A percentile compares a stretch with the other conserved stretches of the same genome.
phyloP scores from a whole-genome alignment of 164 flowering plant species.

The Saururus chinensis region DNA sequence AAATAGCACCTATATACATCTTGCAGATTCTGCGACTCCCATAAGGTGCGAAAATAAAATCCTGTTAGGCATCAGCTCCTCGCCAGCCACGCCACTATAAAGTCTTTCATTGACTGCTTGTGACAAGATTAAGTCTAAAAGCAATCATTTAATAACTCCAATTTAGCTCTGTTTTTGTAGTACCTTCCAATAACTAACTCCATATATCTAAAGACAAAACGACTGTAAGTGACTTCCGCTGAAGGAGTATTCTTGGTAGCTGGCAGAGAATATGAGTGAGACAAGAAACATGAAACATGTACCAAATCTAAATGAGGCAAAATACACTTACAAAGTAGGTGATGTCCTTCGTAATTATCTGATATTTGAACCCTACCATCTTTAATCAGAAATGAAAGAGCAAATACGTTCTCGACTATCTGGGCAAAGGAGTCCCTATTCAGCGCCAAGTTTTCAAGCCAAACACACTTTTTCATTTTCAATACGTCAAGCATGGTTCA shows the following conservation, averaged over 20 bases:
- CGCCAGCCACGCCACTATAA: conserved; percentile 19
- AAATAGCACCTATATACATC: too few species aligned
- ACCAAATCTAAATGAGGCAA: neutral
- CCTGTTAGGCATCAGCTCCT: conserved; percentile 31
- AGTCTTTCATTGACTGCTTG: conserved; percentile 21
- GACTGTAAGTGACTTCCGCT: conserved; percentile 52
- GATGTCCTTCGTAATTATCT: conserved; percentile 44
- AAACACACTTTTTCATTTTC: conserved; percentile 42
- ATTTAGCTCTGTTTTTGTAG: neutral
- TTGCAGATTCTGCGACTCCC: too few species aligned
- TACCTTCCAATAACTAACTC: conserved; percentile 91
- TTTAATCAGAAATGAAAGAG: conserved; percentile 75
- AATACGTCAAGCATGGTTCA: conserved; percentile 63
- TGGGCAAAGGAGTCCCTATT: conserved; percentile 77
- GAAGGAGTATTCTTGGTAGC: conserved; percentile 82
- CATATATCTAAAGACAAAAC: conserved; percentile 85
- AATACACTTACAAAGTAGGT: conserved; percentile 56
- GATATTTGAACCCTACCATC: conserved; percentile 75
- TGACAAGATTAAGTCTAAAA: neutral
- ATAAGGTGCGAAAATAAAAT: too few species aligned
- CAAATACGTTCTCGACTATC: conserved; percentile 86
- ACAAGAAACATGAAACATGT: neutral
- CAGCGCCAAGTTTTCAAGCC: conserved; percentile 54
- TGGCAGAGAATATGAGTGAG: conserved; percentile 17
- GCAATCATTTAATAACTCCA: too few species aligned